Evolutionary conservation across 345 rosid genomes (phyloP).

Genomic region (Populus pruinosa): DNA sequence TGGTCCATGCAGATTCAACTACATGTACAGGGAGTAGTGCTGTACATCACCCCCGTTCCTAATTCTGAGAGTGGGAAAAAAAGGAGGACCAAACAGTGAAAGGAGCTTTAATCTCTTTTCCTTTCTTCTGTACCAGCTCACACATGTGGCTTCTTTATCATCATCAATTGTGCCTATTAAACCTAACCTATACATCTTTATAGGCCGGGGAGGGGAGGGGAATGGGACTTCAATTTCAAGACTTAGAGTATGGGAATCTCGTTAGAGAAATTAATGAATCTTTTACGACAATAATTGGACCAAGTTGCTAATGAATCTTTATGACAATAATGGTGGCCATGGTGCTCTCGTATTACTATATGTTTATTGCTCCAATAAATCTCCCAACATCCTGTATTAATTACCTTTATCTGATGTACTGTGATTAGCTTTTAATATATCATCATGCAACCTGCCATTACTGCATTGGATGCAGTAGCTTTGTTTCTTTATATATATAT

Average conservation of each 20-base stretch:
- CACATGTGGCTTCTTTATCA: constrained; percentile 36
- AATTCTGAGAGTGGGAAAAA: neutral
- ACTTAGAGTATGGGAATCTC: constrained; percentile 10
- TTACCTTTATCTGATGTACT: too few relatives aligned
- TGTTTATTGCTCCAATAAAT: neutral
- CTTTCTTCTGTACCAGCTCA: neutral
- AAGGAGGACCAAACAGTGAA: neutral
- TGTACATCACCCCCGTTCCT: neutral
- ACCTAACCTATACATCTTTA: constrained; percentile 44
- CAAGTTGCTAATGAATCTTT: constrained; percentile 16
- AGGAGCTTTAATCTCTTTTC: neutral
- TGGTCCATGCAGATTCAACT: constrained; percentile 16
- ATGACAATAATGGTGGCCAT: neutral
- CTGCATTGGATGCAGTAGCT: neutral
- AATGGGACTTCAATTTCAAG: constrained; percentile 16
- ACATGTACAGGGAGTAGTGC: neutral
- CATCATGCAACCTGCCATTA: neutral
- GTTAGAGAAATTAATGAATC: constrained; percentile 18
- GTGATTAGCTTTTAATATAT: neutral
- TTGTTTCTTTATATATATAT: neutral
- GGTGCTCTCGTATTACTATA: neutral
- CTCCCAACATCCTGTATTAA: neutral
- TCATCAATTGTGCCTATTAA: constrained; percentile 39
- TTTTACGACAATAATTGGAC: constrained; percentile 35
- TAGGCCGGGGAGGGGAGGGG: constrained; percentile 8